phyloP scores from a whole-genome alignment of 345 rosid species.

The Eucalyptus tenuipes region DNA sequence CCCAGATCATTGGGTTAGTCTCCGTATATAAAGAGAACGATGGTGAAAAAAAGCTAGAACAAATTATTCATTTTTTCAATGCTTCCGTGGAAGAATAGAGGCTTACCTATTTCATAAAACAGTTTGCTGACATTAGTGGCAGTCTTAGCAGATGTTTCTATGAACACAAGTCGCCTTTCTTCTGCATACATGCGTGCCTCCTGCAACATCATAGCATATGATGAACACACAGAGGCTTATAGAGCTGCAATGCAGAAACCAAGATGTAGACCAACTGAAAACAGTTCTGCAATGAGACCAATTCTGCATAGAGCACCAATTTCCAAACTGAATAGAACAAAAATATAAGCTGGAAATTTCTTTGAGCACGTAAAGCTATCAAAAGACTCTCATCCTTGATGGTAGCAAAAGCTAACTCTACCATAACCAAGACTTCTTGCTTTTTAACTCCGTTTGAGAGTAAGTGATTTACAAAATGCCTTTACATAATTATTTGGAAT shows the following conservation, averaged over 20 bases:
- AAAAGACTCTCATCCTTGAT: neutral
- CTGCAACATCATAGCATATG: conserved; percentile 24
- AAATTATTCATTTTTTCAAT: neutral
- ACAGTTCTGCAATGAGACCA: neutral
- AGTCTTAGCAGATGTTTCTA: conserved; percentile 81
- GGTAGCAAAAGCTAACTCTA: neutral
- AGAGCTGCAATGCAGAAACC: neutral
- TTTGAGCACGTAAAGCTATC: neutral
- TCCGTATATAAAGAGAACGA: neutral
- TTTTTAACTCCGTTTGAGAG: neutral
- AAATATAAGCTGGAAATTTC: neutral
- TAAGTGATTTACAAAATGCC: neutral
- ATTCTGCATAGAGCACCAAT: neutral
- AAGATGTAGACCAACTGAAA: neutral
- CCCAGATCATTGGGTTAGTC: neutral
- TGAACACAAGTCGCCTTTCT: conserved; percentile 74
- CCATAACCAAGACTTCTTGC: neutral
- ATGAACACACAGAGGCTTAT: neutral
- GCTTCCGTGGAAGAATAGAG: neutral
- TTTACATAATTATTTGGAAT: neutral
- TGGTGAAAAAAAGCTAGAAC: neutral
- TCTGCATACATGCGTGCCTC: conserved; percentile 59
- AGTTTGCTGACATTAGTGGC: conserved; percentile 68
- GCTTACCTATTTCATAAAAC: conserved; percentile 66
- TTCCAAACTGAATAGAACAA: neutral